Conservation (phyloP, 352 stramenopile species). For the Pythium biforme region DNA sequence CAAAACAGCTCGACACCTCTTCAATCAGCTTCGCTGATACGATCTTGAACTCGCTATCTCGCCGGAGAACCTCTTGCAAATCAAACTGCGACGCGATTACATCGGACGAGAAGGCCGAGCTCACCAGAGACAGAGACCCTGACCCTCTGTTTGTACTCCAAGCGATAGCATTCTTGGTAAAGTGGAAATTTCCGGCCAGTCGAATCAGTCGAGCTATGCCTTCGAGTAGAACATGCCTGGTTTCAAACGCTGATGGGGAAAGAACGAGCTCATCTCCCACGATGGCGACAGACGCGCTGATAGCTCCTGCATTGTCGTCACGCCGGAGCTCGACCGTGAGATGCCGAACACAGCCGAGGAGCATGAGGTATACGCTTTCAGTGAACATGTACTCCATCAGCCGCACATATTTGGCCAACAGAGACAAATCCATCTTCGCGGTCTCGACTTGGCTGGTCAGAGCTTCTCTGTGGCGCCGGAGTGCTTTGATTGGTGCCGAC, state of each 20-base stretch:
- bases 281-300: slow-evolving; percentile 55
- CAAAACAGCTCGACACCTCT: slow-evolving; percentile 45
- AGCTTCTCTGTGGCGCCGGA: slow-evolving; percentile 34
- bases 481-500: slow-evolving; percentile 49
- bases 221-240: slow-evolving; percentile 53
- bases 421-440: slow-evolving; percentile 41
- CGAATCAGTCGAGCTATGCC: slow-evolving; percentile 49
- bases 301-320: slow-evolving; percentile 39
- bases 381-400: slow-evolving; percentile 74
- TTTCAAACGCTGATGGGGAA: slow-evolving; percentile 44
- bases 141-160: slow-evolving; percentile 55
- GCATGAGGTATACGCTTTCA: slow-evolving; percentile 67
- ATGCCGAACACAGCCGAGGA: slow-evolving; percentile 40
- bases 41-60: slow-evolving; percentile 40
- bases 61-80: slow-evolving; percentile 47
- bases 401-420: slow-evolving; percentile 52
- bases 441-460: slow-evolving; percentile 42
- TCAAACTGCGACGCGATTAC: slow-evolving; percentile 36
- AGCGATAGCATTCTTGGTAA: slow-evolving; percentile 54
- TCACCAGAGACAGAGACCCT: slow-evolving; percentile 34
- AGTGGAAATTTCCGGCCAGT: slow-evolving; percentile 60
- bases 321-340: slow-evolving; percentile 34
- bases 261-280: slow-evolving; percentile 38
- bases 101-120: slow-evolving; percentile 33
- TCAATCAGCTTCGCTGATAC: slow-evolving; percentile 33